These are phyloP conservation scores for Taphrina pruni DNA, from an alignment of 1,139 yeast genomes.

Conservation along the genomic window DNA sequence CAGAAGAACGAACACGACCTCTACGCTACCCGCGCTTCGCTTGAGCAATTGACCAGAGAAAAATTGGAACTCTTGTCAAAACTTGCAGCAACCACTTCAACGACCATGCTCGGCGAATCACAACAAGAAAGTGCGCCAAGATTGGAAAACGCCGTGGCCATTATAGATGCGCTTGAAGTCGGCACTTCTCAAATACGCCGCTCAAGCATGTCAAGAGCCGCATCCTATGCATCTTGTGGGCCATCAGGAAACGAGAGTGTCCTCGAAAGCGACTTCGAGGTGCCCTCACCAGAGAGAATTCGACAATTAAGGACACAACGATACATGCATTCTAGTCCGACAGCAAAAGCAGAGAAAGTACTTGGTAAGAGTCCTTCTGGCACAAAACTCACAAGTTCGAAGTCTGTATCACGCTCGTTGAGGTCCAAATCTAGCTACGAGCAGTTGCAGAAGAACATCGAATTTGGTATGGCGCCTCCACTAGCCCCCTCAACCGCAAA, in stretches of 20 bases:
- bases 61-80: background rate
- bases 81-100: slow-evolving; percentile 13
- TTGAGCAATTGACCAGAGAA: slow-evolving; percentile 8
- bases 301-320: slow-evolving; percentile 17
- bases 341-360: slow-evolving; percentile 32
- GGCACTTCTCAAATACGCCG: too few relatives aligned
- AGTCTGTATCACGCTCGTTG: slow-evolving; percentile 23
- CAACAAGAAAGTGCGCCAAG: background rate
- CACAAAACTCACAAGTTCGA: slow-evolving; percentile 20
- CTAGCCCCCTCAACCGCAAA: slow-evolving; percentile 45
- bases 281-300: slow-evolving; percentile 17
- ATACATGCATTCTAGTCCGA: slow-evolving; percentile 13
- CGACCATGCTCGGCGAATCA: background rate
- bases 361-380: slow-evolving; percentile 23
- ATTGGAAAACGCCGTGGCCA: background rate
- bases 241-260: slow-evolving; percentile 7
- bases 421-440: slow-evolving; percentile 12
- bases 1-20: slow-evolving; percentile 12
- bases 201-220: background rate
- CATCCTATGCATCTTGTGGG: slow-evolving; percentile 1
- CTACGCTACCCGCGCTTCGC: background rate
- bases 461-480: slow-evolving; percentile 37
- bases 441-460: slow-evolving; percentile 1
- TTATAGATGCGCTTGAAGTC: background rate
- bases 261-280: slow-evolving; percentile 3